Evolutionary conservation across 2,329 filamentous ascomycete species (phyloP).

Genomic region (Aspergillus terreus): DNA sequence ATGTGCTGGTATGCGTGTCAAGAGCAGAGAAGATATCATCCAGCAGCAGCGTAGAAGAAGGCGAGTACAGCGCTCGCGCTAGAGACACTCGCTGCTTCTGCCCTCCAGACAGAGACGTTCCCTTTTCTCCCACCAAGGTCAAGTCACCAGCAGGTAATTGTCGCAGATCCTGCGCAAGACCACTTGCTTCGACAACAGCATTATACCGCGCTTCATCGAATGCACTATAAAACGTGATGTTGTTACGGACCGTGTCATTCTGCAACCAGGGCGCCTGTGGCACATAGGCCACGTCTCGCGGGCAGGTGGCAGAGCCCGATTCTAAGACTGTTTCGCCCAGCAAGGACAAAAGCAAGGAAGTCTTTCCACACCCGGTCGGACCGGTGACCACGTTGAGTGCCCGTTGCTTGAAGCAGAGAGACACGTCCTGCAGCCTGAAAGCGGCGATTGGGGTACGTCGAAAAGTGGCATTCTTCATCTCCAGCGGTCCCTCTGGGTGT

Average conservation of each 20-base stretch:
- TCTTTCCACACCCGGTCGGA: conserved; percentile 56
- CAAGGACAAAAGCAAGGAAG: conserved; percentile 45
- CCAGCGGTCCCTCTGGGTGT: conserved; percentile 50
- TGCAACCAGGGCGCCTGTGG: conserved; percentile 64
- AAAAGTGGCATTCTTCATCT: conserved; percentile 47
- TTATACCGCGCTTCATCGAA: conserved; percentile 57
- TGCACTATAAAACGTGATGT: conserved; percentile 59
- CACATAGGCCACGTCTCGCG: conserved; percentile 55
- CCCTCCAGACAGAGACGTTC: conserved; percentile 60
- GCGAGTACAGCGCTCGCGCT: conserved; percentile 57
- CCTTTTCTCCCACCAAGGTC: conserved; percentile 60
- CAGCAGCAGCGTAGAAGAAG: conserved; percentile 52
- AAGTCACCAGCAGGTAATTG: conserved; percentile 57
- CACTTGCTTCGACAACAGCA: conserved; percentile 59
- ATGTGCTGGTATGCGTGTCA: conserved; percentile 56
- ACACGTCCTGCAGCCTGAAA: conserved; percentile 43
- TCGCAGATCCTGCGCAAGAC: conserved; percentile 54
- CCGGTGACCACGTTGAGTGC: conserved; percentile 55
- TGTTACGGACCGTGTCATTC: conserved; percentile 62
- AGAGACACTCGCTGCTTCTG: conserved; percentile 61
- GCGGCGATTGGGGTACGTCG: conserved; percentile 49
- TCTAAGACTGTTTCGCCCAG: conserved; percentile 25
- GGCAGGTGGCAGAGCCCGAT: conserved; percentile 31
- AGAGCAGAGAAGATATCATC: conserved; percentile 60
- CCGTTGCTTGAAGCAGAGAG: conserved; percentile 50